A percentile compares a stretch with the other conserved stretches of the same genome.
Conservation (phyloP, 345 rosid genomes). For the Cardamine occulta region DNA sequence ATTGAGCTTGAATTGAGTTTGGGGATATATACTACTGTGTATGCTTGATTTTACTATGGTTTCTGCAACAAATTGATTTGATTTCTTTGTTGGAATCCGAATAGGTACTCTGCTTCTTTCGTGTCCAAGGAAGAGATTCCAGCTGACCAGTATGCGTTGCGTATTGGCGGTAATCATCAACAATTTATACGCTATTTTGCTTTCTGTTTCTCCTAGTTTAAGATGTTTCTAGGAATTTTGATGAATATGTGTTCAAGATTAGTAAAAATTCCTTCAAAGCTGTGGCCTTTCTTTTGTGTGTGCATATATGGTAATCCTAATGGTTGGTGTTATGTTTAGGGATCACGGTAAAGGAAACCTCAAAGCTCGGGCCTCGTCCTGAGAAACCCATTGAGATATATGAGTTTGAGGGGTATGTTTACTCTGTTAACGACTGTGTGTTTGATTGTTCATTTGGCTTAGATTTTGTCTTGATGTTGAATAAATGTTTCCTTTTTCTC, state of each 20-base stretch:
- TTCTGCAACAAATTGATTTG: not conserved
- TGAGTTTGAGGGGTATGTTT: slow-evolving; percentile 83
- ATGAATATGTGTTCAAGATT: slow-evolving; percentile 2
- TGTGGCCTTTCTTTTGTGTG: not conserved
- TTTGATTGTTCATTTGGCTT: not conserved
- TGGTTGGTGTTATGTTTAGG: slow-evolving; percentile 50
- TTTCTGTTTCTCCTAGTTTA: not conserved
- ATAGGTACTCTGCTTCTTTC: slow-evolving; percentile 80
- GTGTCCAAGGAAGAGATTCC: slow-evolving; percentile 76
- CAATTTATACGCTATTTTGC: slow-evolving; percentile 28
- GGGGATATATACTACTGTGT: too few relatives aligned
- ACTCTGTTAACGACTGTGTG: not conserved
- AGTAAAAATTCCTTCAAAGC: not conserved
- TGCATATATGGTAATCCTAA: slow-evolving; percentile 1
- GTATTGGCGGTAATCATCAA: slow-evolving; percentile 58
- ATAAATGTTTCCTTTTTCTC: slow-evolving; percentile 28
- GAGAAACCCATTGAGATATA: slow-evolving; percentile 91
- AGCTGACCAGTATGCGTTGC: slow-evolving; percentile 69
- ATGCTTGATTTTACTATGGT: not conserved
- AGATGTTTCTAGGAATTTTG: not conserved
- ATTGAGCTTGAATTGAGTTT: too few relatives aligned
- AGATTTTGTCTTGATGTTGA: slow-evolving; percentile 29
- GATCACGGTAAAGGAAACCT: slow-evolving; percentile 68
- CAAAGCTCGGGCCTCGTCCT: slow-evolving; percentile 88
- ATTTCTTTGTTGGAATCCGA: slow-evolving; percentile 17